phyloP scores from a whole-genome alignment of 257 asterid species.

The Solanum raphanifolium region DNA sequence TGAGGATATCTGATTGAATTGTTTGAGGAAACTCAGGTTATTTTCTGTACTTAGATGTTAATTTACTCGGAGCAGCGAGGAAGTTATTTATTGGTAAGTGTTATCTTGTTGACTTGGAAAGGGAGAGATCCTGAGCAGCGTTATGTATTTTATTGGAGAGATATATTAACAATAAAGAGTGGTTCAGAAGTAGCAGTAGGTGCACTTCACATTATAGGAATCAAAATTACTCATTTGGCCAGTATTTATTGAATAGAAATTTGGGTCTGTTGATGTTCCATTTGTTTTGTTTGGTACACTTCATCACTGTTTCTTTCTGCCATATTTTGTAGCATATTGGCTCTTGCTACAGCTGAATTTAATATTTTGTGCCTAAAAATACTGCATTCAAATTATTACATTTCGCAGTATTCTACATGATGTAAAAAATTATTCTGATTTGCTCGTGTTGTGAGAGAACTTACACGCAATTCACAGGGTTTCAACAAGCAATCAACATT shows the following conservation, averaged over 20 bases:
- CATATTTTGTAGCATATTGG: background rate
- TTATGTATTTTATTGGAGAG: background rate
- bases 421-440: background rate
- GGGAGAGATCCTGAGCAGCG: background rate
- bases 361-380: background rate
- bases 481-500: background rate
- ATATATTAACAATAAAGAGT: background rate
- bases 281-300: background rate
- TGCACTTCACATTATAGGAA: background rate
- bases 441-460: background rate
- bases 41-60: background rate
- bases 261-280: background rate
- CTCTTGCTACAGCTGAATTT: background rate
- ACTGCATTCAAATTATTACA: background rate
- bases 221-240: background rate
- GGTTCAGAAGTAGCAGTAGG: background rate
- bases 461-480: background rate
- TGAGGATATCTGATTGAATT: slow-evolving; percentile 66
- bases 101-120: background rate
- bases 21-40: background rate
- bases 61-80: background rate
- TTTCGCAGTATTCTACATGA: background rate
- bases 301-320: background rate
- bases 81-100: background rate
- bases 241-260: slow-evolving; percentile 1